Evolutionary conservation across 208 protist genomes (phyloP), one percentile per base, ranked within the genome.

Genomic region (Borovskyia barvae): DNA sequence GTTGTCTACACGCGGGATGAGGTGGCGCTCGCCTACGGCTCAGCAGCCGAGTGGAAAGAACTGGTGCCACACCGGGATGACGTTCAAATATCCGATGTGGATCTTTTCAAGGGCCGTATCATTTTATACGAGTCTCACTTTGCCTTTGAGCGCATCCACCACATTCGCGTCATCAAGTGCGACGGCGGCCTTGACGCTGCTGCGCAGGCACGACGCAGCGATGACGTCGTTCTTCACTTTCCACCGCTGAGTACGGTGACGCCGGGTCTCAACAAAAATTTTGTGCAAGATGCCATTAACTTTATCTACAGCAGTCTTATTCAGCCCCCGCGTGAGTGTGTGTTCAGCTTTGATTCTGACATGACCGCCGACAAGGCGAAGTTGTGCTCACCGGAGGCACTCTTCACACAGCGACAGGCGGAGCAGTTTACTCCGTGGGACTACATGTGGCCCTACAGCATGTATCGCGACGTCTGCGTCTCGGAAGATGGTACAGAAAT

Each of bases 361-460:
- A 81, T 96, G 46, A 92, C 85, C 0, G 65, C 86, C 1, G 72
- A 70, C 20, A 73, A 85, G 51, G 77, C 84, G 19, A 70, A 54
- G 19, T 32, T 85, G 60, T 92, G 85, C 55, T 53, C 80, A 3
- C 77, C 86, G 25, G 85, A 92, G 36, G 81, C 85, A 24, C 70
- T 96, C 39, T 96, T 90, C 61, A 93, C 90, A 52, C 90, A 96
- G 70, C 81, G 90, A n/a, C 90, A 96, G 59, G 72, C 86, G 15
- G 86, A 96, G 67, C 83, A 91, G 55, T 92, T 92, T 54, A 96
- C 86, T 5, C 87, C 90, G 45, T 93, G 83, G 84, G 90, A 96
- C 66, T 96, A 96, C 75, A 96, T 96, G 90, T 96, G 90, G 87
- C 90, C 90, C 2, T 93, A 96, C 69, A 92, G 75, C 70, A 91